Conservation (phyloP, 495 filamentous ascomycete species). For the Hyphodiscus hymeniophilus region DNA sequence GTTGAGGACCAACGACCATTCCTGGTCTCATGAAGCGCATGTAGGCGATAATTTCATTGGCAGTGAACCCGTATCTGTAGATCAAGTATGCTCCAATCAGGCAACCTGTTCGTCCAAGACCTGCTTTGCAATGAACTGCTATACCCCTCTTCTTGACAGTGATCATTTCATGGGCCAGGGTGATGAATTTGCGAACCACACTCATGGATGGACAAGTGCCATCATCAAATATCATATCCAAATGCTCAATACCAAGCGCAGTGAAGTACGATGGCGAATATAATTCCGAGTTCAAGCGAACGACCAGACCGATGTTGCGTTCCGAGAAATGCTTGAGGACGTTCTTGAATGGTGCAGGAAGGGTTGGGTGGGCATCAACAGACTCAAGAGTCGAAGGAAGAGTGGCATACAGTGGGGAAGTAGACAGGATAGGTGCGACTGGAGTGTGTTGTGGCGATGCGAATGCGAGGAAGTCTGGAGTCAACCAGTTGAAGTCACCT, state of each 20-base stretch:
- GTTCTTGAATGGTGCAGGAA: slow-evolving; percentile 87
- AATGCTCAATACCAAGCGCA: slow-evolving; percentile 84
- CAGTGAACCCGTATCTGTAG: slow-evolving; percentile 96
- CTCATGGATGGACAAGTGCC: slow-evolving; percentile 86
- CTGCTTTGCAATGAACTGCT: slow-evolving; percentile 97
- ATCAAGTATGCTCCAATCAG: slow-evolving; percentile 96
- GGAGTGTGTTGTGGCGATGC: slow-evolving; percentile 86
- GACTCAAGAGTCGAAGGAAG: slow-evolving; percentile 61
- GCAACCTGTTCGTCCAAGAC: slow-evolving; percentile 91
- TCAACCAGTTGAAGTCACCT: slow-evolving; percentile 99
- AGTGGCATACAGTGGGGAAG: slow-evolving; percentile 61
- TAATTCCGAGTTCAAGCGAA: slow-evolving; percentile 89
- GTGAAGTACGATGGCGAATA: slow-evolving; percentile 96
- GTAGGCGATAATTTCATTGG: slow-evolving; percentile 95
- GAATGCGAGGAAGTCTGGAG: slow-evolving; percentile 89
- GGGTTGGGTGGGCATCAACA: slow-evolving; percentile 50
- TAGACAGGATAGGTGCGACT: slow-evolving; percentile 55
- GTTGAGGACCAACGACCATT: slow-evolving; percentile 99
- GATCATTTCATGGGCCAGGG: slow-evolving; percentile 89
- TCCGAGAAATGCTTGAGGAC: slow-evolving; percentile 81
- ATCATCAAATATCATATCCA: slow-evolving; percentile 99
- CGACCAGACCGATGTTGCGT: slow-evolving; percentile 83
- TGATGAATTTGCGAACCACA: slow-evolving; percentile 86
- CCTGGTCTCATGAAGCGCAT: slow-evolving; percentile 99
- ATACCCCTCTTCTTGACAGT: slow-evolving; percentile 78